phyloP scores from a whole-genome alignment of 768 basidiomycete species.

The Kwoniella shandongensis region DNA sequence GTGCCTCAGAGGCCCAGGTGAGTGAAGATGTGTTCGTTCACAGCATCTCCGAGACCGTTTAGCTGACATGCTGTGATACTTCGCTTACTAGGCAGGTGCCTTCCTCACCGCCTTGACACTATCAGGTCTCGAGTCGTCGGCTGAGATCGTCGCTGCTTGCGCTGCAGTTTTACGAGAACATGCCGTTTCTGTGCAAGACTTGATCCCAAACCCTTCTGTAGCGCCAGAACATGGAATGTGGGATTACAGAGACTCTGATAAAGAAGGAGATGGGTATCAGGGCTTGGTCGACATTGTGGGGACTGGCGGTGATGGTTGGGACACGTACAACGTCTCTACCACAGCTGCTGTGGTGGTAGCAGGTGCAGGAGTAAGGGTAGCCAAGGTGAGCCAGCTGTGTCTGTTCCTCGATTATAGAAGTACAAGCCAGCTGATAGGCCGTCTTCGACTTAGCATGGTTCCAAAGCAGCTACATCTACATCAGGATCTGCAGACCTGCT shows the following conservation, averaged over 20 bases:
- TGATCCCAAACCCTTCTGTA: constrained; percentile 12
- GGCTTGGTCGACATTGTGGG: constrained; percentile 76
- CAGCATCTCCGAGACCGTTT: background rate
- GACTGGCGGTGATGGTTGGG: constrained; percentile 91
- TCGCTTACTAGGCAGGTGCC: constrained; percentile 68
- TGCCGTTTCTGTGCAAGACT: constrained; percentile 64
- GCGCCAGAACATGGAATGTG: constrained; percentile 36
- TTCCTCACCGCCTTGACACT: constrained; percentile 85
- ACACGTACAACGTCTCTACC: constrained; percentile 96
- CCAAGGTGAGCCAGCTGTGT: constrained; percentile 65
- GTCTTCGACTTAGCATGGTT: constrained; percentile 68
- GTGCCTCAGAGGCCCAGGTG: constrained; percentile 51
- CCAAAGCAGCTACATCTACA: constrained; percentile 80
- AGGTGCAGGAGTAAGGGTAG: constrained; percentile 86
- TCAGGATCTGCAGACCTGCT: constrained; percentile 94
- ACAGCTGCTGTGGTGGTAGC: constrained; percentile 91
- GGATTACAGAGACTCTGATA: constrained; percentile 50
- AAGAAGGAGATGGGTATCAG: constrained; percentile 46
- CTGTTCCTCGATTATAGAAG: background rate
- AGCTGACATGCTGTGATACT: background rate
- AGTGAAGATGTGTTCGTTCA: no score
- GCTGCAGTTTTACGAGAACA: constrained; percentile 71
- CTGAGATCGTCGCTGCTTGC: constrained; percentile 75
- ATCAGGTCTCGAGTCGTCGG: constrained; percentile 70
- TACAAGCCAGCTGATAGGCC: constrained; percentile 7